Conservation (phyloP, 805 yeast genomes). For the Nakazawaea laoshanensis region DNA sequence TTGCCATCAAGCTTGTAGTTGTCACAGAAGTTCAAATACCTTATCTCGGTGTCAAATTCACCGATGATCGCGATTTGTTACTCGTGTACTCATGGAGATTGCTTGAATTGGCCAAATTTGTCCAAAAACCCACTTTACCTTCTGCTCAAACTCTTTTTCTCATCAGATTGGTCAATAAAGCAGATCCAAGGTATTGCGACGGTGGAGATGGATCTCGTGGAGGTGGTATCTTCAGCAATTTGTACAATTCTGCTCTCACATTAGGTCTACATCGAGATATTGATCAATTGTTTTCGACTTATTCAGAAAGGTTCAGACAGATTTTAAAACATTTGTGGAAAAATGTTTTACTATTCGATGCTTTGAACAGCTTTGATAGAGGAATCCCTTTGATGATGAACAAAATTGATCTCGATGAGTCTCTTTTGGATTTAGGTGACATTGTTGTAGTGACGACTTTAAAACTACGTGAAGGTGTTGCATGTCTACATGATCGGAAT, state of each 20-base stretch:
- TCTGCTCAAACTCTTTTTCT: constrained; percentile 6
- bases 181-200: constrained; percentile 6
- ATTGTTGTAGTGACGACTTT: no score
- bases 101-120: neutral
- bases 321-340: constrained; percentile 5
- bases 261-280: constrained; percentile 8
- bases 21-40: no score
- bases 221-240: neutral
- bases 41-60: no score
- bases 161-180: constrained; percentile 1
- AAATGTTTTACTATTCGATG: constrained; percentile 3
- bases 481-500: no score
- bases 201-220: constrained; percentile 10
- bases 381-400: constrained; percentile 5
- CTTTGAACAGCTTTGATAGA: constrained; percentile 2
- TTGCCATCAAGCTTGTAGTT: no score
- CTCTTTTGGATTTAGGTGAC: no score
- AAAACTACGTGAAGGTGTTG: no score
- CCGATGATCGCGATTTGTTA: constrained; percentile 2
- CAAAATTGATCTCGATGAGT: no score
- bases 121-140: constrained; percentile 1
- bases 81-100: neutral
- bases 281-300: constrained; percentile 1
- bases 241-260: constrained; percentile 1
- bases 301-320: neutral